Conservation (phyloP, 768 basidiomycete species). For the Pulveroboletus sp. region DNA sequence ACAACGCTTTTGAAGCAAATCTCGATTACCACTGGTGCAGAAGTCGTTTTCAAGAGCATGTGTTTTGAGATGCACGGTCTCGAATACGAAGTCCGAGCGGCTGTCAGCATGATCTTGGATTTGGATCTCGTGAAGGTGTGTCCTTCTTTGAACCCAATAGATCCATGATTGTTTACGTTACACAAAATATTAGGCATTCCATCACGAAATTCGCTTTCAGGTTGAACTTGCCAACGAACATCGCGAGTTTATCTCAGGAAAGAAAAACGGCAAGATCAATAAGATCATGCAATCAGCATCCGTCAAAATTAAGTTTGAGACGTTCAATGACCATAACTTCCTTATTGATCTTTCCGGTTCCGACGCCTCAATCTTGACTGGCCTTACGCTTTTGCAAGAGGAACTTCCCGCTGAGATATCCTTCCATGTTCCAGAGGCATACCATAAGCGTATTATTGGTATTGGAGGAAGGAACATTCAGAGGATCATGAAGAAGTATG, state of each 20-base stretch:
- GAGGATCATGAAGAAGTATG: conserved; percentile 98
- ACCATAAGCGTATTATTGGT: conserved; percentile 98
- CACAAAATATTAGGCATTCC: conserved; percentile 59
- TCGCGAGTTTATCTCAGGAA: conserved; percentile 96
- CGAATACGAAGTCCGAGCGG: conserved; percentile 84
- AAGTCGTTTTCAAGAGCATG: conserved; percentile 95
- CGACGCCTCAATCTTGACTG: conserved; percentile 80
- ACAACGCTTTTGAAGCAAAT: conserved; percentile 83
- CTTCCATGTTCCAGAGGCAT: conserved; percentile 96
- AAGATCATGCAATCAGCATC: conserved; percentile 98
- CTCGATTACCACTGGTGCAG: conserved; percentile 81
- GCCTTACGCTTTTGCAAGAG: conserved; percentile 86
- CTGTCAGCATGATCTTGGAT: conserved; percentile 82
- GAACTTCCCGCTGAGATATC: conserved; percentile 98
- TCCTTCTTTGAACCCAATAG: not conserved
- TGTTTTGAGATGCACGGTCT: conserved; percentile 96
- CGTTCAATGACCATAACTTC: conserved; percentile 94
- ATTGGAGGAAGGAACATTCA: conserved; percentile 98
- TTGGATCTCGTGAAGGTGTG: conserved; percentile 86
- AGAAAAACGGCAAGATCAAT: conserved; percentile 99
- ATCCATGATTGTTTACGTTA: not conserved
- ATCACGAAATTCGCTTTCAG: conserved; percentile 97
- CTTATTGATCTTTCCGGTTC: conserved; percentile 87
- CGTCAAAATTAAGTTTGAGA: conserved; percentile 99
- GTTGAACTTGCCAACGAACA: conserved; percentile 97